phyloP scores from a whole-genome alignment of 164 flowering plant species.

The Tetracentron sinense region DNA sequence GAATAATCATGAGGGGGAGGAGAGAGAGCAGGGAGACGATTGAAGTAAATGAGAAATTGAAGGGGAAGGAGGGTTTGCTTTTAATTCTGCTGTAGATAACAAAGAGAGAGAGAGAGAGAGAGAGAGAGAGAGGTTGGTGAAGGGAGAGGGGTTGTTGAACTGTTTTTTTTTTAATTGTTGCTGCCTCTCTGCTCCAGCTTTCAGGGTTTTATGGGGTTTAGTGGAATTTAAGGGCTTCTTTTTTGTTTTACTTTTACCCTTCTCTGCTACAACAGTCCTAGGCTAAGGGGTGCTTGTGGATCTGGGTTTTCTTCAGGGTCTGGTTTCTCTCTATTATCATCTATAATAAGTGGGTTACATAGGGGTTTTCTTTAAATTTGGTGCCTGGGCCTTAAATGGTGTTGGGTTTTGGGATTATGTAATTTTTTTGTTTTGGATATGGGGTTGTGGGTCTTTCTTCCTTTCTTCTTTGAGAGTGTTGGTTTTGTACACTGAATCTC shows the following conservation, averaged over 20 bases:
- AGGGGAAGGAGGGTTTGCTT: neutral
- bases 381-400: neutral
- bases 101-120: constrained; percentile 3
- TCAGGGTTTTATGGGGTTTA: neutral
- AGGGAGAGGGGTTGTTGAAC: neutral
- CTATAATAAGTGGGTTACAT: neutral
- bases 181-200: neutral
- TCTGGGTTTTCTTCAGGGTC: neutral
- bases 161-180: neutral
- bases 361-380: neutral
- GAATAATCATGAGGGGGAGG: no score
- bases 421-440: neutral
- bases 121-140: neutral
- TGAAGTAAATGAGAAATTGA: neutral
- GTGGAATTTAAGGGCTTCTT: neutral
- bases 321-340: neutral
- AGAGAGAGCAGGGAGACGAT: no score
- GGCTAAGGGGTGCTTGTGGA: neutral
- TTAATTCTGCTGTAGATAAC: neutral
- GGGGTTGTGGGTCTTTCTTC: neutral
- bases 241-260: neutral
- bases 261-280: neutral
- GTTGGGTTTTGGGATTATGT: neutral
- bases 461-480: neutral
- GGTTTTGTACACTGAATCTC: neutral